Percentiles rank a stretch among this genome's conserved stretches.
phyloP scores from a whole-genome alignment of 1,284 basidiomycete genomes.

The Leccinum pseudoinsigne region DNA sequence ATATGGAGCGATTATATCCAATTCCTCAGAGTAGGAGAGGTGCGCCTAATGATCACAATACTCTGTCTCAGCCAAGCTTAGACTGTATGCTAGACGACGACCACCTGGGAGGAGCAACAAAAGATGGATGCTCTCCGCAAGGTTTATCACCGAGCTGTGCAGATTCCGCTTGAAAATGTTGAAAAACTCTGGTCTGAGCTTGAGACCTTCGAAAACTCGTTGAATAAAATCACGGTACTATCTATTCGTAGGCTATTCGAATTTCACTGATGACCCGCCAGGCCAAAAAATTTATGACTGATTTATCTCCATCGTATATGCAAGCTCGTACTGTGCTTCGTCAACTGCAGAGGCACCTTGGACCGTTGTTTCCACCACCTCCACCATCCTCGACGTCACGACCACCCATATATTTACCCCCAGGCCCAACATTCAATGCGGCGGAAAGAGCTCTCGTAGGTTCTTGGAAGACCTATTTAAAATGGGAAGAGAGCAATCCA shows the following conservation, averaged over 20 bases:
- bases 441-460: constrained; percentile 76
- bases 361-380: constrained; percentile 58
- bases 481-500: constrained; percentile 96
- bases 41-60: constrained; percentile 24
- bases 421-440: constrained; percentile 71
- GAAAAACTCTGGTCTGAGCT: constrained; percentile 95
- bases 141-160: constrained; percentile 91
- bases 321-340: constrained; percentile 89
- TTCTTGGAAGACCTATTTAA: constrained; percentile 90
- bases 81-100: constrained; percentile 49
- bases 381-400: constrained; percentile 40
- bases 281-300: constrained; percentile 94
- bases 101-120: constrained; percentile 94
- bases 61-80: constrained; percentile 11
- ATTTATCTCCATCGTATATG: constrained; percentile 86
- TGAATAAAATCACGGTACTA: constrained; percentile 86
- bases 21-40: constrained; percentile 81
- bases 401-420: constrained; percentile 64
- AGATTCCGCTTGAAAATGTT: constrained; percentile 92
- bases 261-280: constrained; percentile 33
- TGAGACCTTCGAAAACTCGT: constrained; percentile 88
- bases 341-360: constrained; percentile 77
- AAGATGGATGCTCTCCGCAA: constrained; percentile 93
- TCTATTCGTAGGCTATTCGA: background rate
- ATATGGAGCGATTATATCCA: constrained; percentile 83